Evolutionary conservation across 1,139 yeast species (phyloP), one percentile per base, ranked within the genome.

Genomic region (Zygosaccharomyces pseudobailii): DNA sequence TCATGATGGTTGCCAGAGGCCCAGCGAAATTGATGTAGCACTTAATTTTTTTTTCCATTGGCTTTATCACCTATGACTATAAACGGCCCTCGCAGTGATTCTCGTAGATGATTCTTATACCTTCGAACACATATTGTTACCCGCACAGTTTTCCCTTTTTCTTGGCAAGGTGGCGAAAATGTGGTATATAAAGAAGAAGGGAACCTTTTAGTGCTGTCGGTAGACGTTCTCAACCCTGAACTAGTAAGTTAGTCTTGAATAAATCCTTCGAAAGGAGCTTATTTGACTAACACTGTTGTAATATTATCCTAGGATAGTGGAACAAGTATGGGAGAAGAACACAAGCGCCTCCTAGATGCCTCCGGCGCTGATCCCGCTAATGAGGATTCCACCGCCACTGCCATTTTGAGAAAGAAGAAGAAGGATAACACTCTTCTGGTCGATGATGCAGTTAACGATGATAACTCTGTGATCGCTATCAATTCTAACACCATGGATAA

Each of bases 361-460:
- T 78, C 82, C 47, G 84, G 84, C 44, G 71, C 73, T 37, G 80
- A 74, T 31, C 70, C 71, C 45, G 59, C 66, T 46, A 66, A 67
- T 32, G 96, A 87, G 63, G 97, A 92, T 68, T 82, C 80, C 55
- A 88, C 96, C 48, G 98, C 99, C 57, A 92, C 98, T 48, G 98
- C 98, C 33, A 94, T 94, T 65, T 77, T 94, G 65, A 86, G 97
- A 72, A 81, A 92, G 71, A 94, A 94, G 83, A 92, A 92, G 94
- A 92, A 92, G 79, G 96, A 87, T 65, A 94, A 94, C 70, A 80
- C 67, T 45, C 76, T 94, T 62, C 73, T 94, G 56, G 98, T 94
- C 44, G 99, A 94, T 67, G 98, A 94, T 71, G 97, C 99, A 55
- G 81, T 85, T 64, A 89, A 87, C 62, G 99, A 94, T 70, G 98